Evolutionary conservation across 2,329 filamentous ascomycete species (phyloP).

Genomic region (Fusarium nodosum): DNA sequence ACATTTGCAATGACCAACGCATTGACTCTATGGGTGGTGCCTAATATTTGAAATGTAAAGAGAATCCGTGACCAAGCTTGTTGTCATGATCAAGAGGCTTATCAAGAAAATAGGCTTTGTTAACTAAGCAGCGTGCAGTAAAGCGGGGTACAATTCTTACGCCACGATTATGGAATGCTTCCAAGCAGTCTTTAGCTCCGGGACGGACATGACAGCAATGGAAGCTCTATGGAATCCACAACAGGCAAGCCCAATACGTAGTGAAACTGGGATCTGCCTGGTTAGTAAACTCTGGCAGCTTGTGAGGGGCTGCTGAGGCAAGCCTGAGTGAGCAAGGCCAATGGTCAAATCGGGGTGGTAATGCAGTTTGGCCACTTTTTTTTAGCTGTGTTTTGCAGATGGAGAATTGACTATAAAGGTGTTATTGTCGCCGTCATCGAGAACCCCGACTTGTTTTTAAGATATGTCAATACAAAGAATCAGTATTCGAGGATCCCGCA

Average conservation of each 20-base stretch:
- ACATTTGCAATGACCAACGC: not conserved
- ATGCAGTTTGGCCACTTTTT: slow-evolving; percentile 30
- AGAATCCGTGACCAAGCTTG: slow-evolving; percentile 21
- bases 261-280: slow-evolving; percentile 18
- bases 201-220: slow-evolving; percentile 18
- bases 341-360: slow-evolving; percentile 18
- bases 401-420: slow-evolving; percentile 42
- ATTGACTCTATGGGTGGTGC: not conserved
- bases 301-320: slow-evolving; percentile 47
- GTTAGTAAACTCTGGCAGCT: slow-evolving; percentile 21
- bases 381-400: slow-evolving; percentile 11
- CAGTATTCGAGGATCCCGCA: slow-evolving; percentile 36
- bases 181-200: slow-evolving; percentile 18
- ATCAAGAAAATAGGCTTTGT: slow-evolving; percentile 34
- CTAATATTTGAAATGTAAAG: not conserved
- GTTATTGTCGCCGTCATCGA: slow-evolving; percentile 38
- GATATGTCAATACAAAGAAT: slow-evolving; percentile 44
- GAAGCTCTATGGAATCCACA: slow-evolving; percentile 27
- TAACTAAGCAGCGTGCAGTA: slow-evolving; percentile 42
- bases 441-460: slow-evolving; percentile 16
- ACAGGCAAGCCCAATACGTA: not conserved
- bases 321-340: slow-evolving; percentile 41
- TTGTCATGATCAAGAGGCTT: slow-evolving; percentile 40
- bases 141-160: slow-evolving; percentile 47
- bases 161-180: slow-evolving; percentile 47